These are phyloP conservation scores for Ascobolus immersus DNA, from an alignment of 495 filamentous ascomycete species.

Conservation along the genomic window DNA sequence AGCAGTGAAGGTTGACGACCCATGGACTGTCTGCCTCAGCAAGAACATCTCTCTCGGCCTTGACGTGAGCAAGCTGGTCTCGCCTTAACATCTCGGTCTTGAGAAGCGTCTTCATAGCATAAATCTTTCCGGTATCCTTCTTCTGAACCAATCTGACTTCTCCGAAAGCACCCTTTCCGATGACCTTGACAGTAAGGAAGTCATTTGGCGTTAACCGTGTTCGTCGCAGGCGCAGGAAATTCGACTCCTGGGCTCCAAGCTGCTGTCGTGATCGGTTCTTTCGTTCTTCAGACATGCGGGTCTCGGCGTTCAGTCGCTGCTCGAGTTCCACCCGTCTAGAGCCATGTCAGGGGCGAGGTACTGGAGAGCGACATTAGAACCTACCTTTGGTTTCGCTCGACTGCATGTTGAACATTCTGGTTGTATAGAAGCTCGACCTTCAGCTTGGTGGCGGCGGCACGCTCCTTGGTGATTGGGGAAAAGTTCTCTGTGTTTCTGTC, in stretches of 20 bases:
- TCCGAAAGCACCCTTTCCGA: conserved; percentile 96
- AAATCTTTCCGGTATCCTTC: conserved; percentile 89
- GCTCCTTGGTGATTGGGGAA: conserved; percentile 11
- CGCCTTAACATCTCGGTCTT: conserved; percentile 99
- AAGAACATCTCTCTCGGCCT: conserved; percentile 88
- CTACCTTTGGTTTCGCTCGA: conserved; percentile 52
- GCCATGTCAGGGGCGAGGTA: too few relatives aligned
- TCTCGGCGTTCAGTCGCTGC: conserved; percentile 39
- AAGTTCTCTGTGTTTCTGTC: conserved; percentile 17
- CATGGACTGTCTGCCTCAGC: conserved; percentile 96
- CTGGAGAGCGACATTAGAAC: conserved; percentile 13
- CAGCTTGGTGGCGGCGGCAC: conserved; percentile 21
- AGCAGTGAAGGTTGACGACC: conserved; percentile 94
- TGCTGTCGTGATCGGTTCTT: conserved; percentile 55
- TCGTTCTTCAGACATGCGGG: conserved; percentile 38
- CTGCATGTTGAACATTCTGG: conserved; percentile 30
- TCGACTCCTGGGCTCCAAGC: conserved; percentile 58
- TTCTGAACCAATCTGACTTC: conserved; percentile 92
- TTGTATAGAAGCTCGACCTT: conserved; percentile 17
- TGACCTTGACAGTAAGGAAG: conserved; percentile 87
- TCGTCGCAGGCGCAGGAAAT: conserved; percentile 78
- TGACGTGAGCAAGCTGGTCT: conserved; percentile 95
- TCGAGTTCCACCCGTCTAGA: conserved; percentile 72
- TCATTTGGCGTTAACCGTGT: conserved; percentile 79
- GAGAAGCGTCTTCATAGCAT: conserved; percentile 90